These are phyloP conservation scores for Plenodomus lindquistii DNA, from an alignment of 2,329 filamentous ascomycete species.

Conservation along the genomic window DNA sequence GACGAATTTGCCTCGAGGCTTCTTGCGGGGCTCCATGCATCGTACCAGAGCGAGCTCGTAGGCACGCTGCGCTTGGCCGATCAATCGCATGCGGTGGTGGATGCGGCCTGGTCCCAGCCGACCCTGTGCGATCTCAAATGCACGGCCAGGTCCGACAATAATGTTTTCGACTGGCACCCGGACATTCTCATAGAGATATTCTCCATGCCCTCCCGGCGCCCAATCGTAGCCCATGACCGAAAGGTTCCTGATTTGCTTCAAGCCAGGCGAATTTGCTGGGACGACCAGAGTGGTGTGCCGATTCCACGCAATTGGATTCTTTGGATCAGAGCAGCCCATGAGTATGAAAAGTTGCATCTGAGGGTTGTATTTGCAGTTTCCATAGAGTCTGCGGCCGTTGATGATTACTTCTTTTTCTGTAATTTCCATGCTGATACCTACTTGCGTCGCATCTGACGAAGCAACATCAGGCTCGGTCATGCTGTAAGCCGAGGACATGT, in stretches of 20 bases:
- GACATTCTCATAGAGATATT: conserved; percentile 49
- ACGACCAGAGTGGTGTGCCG: conserved; percentile 48
- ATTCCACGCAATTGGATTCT: conserved; percentile 46
- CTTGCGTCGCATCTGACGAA: conserved; percentile 56
- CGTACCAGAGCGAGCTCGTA: conserved; percentile 48
- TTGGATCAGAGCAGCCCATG: conserved; percentile 47
- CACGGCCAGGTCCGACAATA: conserved; percentile 47
- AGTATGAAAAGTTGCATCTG: conserved; percentile 43
- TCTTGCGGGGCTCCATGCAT: conserved; percentile 44
- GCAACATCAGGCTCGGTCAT: conserved; percentile 58
- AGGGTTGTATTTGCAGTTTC: conserved; percentile 47
- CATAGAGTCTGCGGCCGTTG: conserved; percentile 49
- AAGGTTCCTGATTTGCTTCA: conserved; percentile 47
- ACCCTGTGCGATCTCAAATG: conserved; percentile 51
- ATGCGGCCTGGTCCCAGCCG: conserved; percentile 48
- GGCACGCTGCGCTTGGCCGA: conserved; percentile 50
- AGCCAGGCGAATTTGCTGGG: conserved; percentile 43
- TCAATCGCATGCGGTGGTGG: conserved; percentile 50
- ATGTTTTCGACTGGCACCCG: conserved; percentile 48
- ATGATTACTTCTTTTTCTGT: conserved; percentile 46
- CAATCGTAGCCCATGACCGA: conserved; percentile 50
- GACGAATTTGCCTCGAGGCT: conserved; percentile 47
- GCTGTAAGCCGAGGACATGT: conserved; percentile 55
- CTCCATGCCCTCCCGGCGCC: conserved; percentile 49
- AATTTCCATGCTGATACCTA: conserved; percentile 45